Base-by-base conservation (phyloP, 1,139 yeast species). In the Hanseniaspora gamundiae region DNA sequence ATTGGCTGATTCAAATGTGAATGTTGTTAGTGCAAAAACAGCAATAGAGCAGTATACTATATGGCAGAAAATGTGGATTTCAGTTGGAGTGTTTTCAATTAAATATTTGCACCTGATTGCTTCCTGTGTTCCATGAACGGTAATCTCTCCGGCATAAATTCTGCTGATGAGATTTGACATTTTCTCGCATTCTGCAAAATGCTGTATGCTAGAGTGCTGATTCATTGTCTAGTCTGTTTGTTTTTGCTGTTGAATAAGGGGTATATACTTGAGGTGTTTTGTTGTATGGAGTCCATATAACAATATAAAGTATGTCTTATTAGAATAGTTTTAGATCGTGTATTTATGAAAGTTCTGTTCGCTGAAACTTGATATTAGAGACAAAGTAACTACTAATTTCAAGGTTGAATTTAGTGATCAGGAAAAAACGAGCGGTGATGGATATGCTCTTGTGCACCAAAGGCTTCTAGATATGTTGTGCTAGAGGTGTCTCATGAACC, bases 11-110 rank as follows among this genome's bases (percentile, higher is more conserved):
- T 68, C 68, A 35, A 68, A 70, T 24, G 72, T 71, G 52, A 78
- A 76, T 9, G 84, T 76, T 17, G 80, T 73, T 45, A 80, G 58
- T 7, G 71, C 61, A 55, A 78, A 79, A 21, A 71, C 65, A 10
- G 79, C 65, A 21, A 76, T 66, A 5, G 74, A 71, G 42, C 61
- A 65, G 53, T 73, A 63, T 33, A 59, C 57, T 11, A 64, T 63
- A 55, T 77, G 74, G 59, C 87, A 80, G 56, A 76, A 79, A 58
- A 78, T 62, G 51, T 80, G 86, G 22, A 50, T 48, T 31, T 51
- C 55, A 35, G 43, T 46, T 13, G 59, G 60, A 14, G 36, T 33
- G 13, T 33, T 17, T 14, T 33, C 36, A 33, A 33, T 33, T 13
- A 33, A 19, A 13, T 17, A n/a, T 33, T 17, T 33, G n/a, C 36